Percentiles rank a stretch among this genome's conserved stretches.
These are phyloP conservation scores for Trichosporon sp. DNA, from an alignment of 1,284 basidiomycete genomes.

Conservation along the genomic window DNA sequence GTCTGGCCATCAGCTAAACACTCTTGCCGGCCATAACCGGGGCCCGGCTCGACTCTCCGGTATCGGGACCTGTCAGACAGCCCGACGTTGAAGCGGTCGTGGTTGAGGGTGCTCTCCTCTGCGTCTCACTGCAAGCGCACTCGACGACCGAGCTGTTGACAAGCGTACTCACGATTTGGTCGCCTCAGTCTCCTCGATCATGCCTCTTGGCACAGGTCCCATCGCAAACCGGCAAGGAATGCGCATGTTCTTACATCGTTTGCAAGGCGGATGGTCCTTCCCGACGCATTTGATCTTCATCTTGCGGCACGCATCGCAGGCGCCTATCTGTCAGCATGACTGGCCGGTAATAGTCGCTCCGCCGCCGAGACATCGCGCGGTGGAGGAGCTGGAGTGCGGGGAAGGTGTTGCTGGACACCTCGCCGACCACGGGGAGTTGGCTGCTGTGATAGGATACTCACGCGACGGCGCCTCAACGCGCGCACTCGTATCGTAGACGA, in stretches of 20 bases:
- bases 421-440: not conserved
- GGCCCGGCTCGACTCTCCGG: not conserved
- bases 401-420: not conserved
- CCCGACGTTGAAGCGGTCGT: not conserved
- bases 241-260: slow-evolving; percentile 34
- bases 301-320: slow-evolving; percentile 31
- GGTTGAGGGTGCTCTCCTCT: not conserved
- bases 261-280: slow-evolving; percentile 39
- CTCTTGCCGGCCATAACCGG: not conserved
- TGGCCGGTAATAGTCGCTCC: not conserved
- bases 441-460: not conserved
- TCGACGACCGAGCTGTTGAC: not conserved
- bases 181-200: slow-evolving; percentile 23
- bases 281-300: slow-evolving; percentile 39
- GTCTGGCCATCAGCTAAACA: slow-evolving; percentile 16
- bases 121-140: not conserved
- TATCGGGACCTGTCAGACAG: not conserved
- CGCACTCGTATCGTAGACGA: slow-evolving; percentile 12
- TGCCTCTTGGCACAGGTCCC: slow-evolving; percentile 17
- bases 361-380: not conserved
- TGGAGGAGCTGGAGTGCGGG: not conserved
- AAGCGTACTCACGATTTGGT: not conserved
- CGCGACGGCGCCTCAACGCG: slow-evolving; percentile 11
- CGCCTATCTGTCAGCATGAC: slow-evolving; percentile 24
- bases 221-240: slow-evolving; percentile 33